Conservation (phyloP, 116 monocot genomes). For the Cymodocea nodosa region DNA sequence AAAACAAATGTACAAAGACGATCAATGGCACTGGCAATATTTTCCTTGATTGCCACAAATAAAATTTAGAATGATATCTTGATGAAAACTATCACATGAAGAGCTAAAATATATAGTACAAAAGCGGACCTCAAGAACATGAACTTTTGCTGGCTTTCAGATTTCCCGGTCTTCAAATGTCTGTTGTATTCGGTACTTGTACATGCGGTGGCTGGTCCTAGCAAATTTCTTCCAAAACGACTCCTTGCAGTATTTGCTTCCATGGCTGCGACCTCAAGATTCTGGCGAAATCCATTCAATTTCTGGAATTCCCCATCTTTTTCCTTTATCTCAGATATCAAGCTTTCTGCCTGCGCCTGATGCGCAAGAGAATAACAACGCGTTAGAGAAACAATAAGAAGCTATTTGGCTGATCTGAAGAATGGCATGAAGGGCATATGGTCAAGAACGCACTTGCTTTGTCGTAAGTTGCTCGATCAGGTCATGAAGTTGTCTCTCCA, state of each 20-base stretch:
- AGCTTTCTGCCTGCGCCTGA: conserved; percentile 68
- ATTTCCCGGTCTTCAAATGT: conserved; percentile 13
- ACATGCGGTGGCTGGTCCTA: conserved; percentile 10
- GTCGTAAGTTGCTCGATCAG: conserved; percentile 71
- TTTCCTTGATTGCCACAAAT: too few relatives aligned
- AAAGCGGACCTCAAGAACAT: conserved; percentile 56
- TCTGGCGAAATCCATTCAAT: conserved; percentile 22
- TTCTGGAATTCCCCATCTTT: conserved; percentile 54
- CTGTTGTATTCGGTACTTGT: conserved; percentile 13
- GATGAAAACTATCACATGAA: conserved; percentile 75
- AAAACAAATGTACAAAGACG: too few relatives aligned
- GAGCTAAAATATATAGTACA: conserved; percentile 61
- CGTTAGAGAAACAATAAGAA: neutral
- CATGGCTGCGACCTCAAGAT: conserved; percentile 8
- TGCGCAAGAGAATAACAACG: neutral
- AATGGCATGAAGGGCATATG: neutral
- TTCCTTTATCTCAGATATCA: conserved; percentile 31
- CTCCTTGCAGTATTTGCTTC: conserved; percentile 31
- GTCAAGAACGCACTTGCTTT: conserved; percentile 41
- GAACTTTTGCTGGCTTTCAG: conserved; percentile 32
- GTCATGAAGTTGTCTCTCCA: conserved; percentile 80
- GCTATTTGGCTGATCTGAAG: neutral
- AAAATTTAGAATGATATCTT: conserved; percentile 73
- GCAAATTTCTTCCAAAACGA: conserved; percentile 24
- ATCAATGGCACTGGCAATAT: too few relatives aligned